Conservation (phyloP, 1,284 basidiomycete genomes). For the Ganoderma meredithae region DNA sequence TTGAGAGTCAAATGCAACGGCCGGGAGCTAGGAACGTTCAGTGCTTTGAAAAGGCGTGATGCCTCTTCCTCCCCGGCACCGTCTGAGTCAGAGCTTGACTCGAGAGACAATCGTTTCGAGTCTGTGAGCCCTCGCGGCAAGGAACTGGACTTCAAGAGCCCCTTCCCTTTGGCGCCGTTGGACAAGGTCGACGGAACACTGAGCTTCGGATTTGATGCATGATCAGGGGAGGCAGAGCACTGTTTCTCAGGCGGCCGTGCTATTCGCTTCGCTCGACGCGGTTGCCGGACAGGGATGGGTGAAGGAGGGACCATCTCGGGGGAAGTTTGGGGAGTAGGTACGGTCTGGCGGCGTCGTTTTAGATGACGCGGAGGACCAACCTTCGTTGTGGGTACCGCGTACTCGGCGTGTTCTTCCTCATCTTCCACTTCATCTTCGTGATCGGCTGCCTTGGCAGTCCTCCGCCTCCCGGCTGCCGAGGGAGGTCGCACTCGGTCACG, state of each 20-base stretch:
- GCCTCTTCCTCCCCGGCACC: background rate
- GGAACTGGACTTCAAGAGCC: background rate
- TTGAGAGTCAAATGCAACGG: constrained; percentile 9
- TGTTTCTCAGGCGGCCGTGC: background rate
- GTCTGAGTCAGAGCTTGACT: constrained; percentile 4
- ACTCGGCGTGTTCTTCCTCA: background rate
- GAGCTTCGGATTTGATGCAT: background rate
- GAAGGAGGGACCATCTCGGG: background rate
- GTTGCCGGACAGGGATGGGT: background rate
- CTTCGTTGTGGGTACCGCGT: constrained; percentile 20
- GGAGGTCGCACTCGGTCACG: background rate
- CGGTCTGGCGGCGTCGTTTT: constrained; percentile 24
- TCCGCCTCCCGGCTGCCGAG: background rate
- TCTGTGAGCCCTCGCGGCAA: background rate
- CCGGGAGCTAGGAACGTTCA: constrained; percentile 1
- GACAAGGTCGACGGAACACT: background rate
- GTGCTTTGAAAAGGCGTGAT: background rate
- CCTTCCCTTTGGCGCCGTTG: background rate
- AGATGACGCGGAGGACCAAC: constrained; percentile 32
- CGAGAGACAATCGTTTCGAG: background rate
- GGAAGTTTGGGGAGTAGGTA: background rate
- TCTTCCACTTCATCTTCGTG: background rate
- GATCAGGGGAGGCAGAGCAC: background rate
- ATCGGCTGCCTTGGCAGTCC: background rate
- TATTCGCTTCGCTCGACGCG: background rate